Conservation (phyloP, 306 rosid genomes). For the Lathyrus aphaca region DNA sequence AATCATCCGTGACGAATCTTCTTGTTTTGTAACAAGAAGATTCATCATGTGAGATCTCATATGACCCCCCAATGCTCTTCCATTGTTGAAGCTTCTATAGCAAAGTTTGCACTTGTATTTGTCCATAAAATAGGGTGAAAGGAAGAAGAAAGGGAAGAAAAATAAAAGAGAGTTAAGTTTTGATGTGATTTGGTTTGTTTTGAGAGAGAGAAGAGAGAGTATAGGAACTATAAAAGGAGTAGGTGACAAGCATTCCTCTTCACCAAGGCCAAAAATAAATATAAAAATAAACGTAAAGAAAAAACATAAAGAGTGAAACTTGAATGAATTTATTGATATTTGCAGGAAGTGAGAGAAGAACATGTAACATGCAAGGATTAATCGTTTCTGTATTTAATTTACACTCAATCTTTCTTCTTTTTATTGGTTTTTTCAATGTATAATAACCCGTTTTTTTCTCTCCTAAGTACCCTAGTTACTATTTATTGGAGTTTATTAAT, state of each 20-base stretch:
- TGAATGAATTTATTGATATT: constrained; percentile 39
- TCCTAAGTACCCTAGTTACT: constrained; percentile 49
- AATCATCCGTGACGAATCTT: constrained; percentile 1
- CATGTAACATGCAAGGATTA: constrained; percentile 75
- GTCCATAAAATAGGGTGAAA: constrained; percentile 56
- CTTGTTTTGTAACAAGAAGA: constrained; percentile 52
- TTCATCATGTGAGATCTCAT: constrained; percentile 97
- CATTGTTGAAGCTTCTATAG: constrained; percentile 76
- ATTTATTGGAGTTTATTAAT: neutral
- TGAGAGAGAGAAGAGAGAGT: constrained; percentile 44
- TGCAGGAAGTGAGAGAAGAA: constrained; percentile 51
- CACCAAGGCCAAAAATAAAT: constrained; percentile 47
- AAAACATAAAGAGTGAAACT: neutral
- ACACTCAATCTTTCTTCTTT: constrained; percentile 28
- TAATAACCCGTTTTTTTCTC: neutral
- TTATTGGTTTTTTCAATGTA: constrained; percentile 3
- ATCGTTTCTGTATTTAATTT: constrained; percentile 72
- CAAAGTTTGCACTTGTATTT: constrained; percentile 83
- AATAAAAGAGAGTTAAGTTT: constrained; percentile 11
- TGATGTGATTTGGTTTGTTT: constrained; percentile 16
- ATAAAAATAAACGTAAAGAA: constrained; percentile 23
- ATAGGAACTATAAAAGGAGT: constrained; percentile 62
- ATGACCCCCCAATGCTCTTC: constrained; percentile 97
- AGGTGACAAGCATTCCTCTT: constrained; percentile 80
- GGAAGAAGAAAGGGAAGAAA: neutral